A percentile compares a stretch with the other conserved stretches of the same genome.
Conservation (phyloP, 176 grass and related monocot genomes). For the Cenchrus fungigraminus region DNA sequence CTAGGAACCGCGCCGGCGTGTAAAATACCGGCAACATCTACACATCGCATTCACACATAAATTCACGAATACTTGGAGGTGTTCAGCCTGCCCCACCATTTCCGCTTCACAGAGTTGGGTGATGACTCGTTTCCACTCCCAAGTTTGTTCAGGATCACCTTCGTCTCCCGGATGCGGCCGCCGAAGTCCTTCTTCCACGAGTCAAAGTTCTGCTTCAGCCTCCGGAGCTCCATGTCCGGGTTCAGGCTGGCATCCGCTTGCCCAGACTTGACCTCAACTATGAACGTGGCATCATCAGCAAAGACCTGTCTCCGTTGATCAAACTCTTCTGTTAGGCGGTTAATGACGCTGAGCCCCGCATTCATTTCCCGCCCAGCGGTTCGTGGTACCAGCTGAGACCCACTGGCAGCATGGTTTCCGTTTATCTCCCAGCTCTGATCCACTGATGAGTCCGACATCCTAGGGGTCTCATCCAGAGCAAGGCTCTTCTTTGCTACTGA, state of each 20-base stretch:
- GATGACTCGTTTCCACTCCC: constrained; percentile 48
- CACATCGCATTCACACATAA: constrained; percentile 6
- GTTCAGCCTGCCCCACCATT: constrained; percentile 90
- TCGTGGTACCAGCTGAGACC: constrained; percentile 49
- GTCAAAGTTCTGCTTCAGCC: constrained; percentile 85
- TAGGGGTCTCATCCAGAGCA: constrained; percentile 69
- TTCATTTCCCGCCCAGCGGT: constrained; percentile 62
- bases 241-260: constrained; percentile 76
- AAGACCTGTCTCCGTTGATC: constrained; percentile 88
- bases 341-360: constrained; percentile 59
- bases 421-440: constrained; percentile 84
- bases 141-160: constrained; percentile 85
- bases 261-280: constrained; percentile 94
- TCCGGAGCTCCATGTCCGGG: constrained; percentile 80
- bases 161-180: constrained; percentile 72
- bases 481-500: constrained; percentile 86
- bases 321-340: constrained; percentile 67
- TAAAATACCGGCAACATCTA: constrained; percentile 38
- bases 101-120: constrained; percentile 67
- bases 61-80: constrained; percentile 73
- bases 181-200: constrained; percentile 88
- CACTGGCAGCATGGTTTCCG: constrained; percentile 47
- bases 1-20: constrained; percentile 29
- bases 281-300: constrained; percentile 75
- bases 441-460: constrained; percentile 75